Percentiles rank a stretch among this genome's conserved stretches.
Conservation (phyloP, 2,329 filamentous ascomycete species). For the Thermothelomyces thermophilus region DNA sequence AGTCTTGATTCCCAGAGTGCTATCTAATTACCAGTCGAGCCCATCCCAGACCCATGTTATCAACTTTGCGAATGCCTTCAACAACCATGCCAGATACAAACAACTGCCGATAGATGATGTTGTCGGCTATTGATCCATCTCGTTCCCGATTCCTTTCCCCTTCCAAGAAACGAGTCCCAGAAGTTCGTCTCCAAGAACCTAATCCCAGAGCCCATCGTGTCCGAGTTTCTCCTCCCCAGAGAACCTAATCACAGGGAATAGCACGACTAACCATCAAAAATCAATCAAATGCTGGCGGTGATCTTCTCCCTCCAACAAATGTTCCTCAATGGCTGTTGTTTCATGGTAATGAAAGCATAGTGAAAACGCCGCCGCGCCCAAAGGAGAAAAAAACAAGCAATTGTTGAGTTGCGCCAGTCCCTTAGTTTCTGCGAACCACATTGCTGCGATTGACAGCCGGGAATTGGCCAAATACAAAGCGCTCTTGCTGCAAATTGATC, state of each 20-base stretch:
- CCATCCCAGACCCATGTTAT: background rate
- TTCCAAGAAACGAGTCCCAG: slow-evolving; percentile 6
- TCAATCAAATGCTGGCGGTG: background rate
- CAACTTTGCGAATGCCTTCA: background rate
- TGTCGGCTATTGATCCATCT: background rate
- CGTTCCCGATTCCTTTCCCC: background rate
- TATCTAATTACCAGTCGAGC: background rate
- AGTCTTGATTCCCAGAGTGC: background rate
- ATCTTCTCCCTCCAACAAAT: background rate
- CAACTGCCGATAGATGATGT: background rate
- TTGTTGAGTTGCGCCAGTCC: background rate
- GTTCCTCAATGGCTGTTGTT: background rate
- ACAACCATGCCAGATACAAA: slow-evolving; percentile 1
- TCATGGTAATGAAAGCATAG: slow-evolving; percentile 1
- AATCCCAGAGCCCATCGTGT: slow-evolving; percentile 10
- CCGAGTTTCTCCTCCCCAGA: background rate
- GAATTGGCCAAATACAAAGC: too few relatives aligned
- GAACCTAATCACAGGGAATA: slow-evolving; percentile 12
- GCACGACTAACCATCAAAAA: slow-evolving; percentile 3
- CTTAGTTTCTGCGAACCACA: background rate
- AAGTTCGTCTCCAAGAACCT: slow-evolving; percentile 13
- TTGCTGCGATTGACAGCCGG: background rate
- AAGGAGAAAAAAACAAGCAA: background rate
- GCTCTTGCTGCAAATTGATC: too few relatives aligned
- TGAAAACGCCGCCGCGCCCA: background rate